Percentiles rank a stretch among this genome's conserved stretches.
These are phyloP conservation scores for Secale cereale DNA, from an alignment of 176 grass and related monocot genomes.

Conservation along the genomic window DNA sequence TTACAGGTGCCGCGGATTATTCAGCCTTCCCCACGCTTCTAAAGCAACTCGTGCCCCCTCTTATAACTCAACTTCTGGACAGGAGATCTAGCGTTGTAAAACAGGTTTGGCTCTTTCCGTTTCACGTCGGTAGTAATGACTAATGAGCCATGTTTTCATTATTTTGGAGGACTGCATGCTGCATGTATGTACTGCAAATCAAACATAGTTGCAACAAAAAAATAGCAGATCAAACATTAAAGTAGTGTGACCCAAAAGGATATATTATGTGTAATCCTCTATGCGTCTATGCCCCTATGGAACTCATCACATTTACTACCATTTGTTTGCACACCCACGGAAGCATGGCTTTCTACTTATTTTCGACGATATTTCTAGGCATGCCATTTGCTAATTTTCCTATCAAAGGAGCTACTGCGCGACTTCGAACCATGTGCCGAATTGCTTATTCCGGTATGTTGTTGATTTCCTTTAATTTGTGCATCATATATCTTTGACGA, in stretches of 20 bases:
- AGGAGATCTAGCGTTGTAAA: conserved; percentile 85
- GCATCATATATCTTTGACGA: background rate
- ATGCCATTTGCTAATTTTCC: conserved; percentile 73
- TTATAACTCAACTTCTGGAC: conserved; percentile 78
- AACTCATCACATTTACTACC: background rate
- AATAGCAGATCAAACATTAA: background rate
- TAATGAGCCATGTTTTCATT: too few species aligned
- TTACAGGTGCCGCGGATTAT: conserved; percentile 70
- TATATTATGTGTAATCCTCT: background rate
- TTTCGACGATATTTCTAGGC: conserved; percentile 43
- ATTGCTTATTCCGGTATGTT: conserved; percentile 73
- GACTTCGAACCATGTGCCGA: conserved; percentile 85
- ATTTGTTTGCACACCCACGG: background rate
- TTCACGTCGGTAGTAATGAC: background rate
- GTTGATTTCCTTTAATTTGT: conserved; percentile 5
- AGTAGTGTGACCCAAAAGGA: background rate
- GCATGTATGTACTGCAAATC: background rate
- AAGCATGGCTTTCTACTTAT: background rate
- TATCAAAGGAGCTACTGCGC: conserved; percentile 69
- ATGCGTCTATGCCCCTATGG: background rate
- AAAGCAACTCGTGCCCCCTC: conserved; percentile 73
- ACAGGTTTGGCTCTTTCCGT: conserved; percentile 42
- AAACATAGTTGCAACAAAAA: background rate
- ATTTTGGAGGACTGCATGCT: background rate
- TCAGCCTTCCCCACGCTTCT: conserved; percentile 67